A percentile compares a stretch with the other conserved stretches of the same genome.
These are phyloP conservation scores for Rosa multiflora DNA, from an alignment of 306 rosid species.

Conservation along the genomic window DNA sequence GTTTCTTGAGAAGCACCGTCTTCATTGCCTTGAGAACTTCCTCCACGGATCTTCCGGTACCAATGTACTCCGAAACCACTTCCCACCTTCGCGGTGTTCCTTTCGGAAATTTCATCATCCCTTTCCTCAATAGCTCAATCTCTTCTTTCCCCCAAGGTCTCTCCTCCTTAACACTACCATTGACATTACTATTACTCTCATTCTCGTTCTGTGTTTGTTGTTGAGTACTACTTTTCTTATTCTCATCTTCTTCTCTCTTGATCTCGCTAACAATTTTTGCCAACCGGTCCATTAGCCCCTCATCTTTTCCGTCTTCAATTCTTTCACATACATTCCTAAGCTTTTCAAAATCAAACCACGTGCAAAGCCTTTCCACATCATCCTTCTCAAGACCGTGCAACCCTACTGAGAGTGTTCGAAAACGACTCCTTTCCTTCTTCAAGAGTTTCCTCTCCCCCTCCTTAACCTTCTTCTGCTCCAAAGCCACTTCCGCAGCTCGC, in stretches of 20 bases:
- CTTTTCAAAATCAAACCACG: constrained; percentile 54
- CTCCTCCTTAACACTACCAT: constrained; percentile 72
- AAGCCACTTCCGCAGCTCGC: constrained; percentile 74
- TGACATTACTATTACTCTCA: constrained; percentile 44
- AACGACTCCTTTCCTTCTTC: constrained; percentile 85
- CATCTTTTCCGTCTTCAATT: constrained; percentile 52
- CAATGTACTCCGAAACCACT: constrained; percentile 89
- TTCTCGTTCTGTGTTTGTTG: constrained; percentile 28
- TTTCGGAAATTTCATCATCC: constrained; percentile 82
- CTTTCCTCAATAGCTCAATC: constrained; percentile 82
- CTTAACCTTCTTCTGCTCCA: constrained; percentile 67
- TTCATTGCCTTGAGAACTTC: constrained; percentile 94
- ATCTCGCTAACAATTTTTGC: constrained; percentile 36
- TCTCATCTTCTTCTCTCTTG: constrained; percentile 32
- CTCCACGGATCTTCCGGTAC: constrained; percentile 87
- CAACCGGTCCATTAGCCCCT: constrained; percentile 32
- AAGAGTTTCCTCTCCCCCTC: constrained; percentile 92
- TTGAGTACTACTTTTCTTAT: constrained; percentile 29
- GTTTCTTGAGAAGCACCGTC: constrained; percentile 89
- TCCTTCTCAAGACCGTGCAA: constrained; percentile 53
- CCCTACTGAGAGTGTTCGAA: constrained; percentile 57
- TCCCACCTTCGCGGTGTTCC: constrained; percentile 98
- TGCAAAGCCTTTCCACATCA: constrained; percentile 76
- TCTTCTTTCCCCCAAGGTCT: constrained; percentile 92
- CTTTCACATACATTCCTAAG: constrained; percentile 62